Base-by-base conservation (phyloP, 2,329 filamentous ascomycete species). In the Botrytis hyacinthi region DNA sequence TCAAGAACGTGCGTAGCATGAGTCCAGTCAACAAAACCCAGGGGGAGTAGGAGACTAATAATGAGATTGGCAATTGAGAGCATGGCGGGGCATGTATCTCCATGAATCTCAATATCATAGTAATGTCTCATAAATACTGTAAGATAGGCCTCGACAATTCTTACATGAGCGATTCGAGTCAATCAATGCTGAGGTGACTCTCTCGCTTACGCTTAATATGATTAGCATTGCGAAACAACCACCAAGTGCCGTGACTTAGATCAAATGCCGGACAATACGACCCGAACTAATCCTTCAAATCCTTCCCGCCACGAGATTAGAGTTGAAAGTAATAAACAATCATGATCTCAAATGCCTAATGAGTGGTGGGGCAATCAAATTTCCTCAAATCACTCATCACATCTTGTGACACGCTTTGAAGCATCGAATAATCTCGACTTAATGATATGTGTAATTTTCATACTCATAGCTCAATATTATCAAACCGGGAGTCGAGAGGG, bases 1-100 rank as follows among this genome's bases (percentile, higher is more conserved):
- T 68, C 65, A 54, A 68, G 65, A 54, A 42, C 65, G 65, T 68
- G 65, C 65, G 22, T 42, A 20, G 46, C 16, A 54, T 68, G 16
- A 68, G 46, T 68, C 65, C 9, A 68, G 46, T 10, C 35, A 54
- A 22, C 26, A 48, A 20, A 66, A n/a, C 20, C 26, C 46, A 40
- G 32, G 16, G 26, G 46, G 0, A 26, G 26, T 29, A 16, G n/a
- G 51, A 54, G 48, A 54, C 48, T 54, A 61, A 40, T 40, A 40
- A 35, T 67, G 51, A 67, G 35, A 54, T 54, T 35, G 22, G 65
- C 35, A 68, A 54, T 32, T 10, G 40, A 26, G 18, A 57, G 65
- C 35, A 54, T 54, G 26, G 35, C 65, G 46, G 65, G 46, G 35
- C 35, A 57, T 18, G 20, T 40, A n/a, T 57, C 65, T 68, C 26